phyloP scores from a whole-genome alignment of 176 grass and related monocot genomes.

The Bromus sterilis region DNA sequence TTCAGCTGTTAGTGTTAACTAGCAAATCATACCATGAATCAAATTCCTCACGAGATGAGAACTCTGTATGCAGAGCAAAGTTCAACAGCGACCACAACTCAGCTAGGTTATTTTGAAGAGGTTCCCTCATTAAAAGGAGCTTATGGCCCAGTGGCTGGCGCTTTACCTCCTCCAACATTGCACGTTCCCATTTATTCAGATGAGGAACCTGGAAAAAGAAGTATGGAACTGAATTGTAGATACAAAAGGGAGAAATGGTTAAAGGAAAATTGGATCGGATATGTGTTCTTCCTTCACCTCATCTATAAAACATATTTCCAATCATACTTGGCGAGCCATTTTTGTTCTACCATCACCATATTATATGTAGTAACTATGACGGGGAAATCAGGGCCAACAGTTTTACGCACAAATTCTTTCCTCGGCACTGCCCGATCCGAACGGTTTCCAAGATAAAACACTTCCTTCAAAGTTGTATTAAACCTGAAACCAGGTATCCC shows the following conservation, averaged over 20 bases:
- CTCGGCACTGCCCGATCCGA: conserved; percentile 41
- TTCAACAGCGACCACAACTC: background rate
- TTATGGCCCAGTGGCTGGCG: background rate
- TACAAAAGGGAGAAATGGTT: background rate
- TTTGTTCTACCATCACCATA: conserved; percentile 61
- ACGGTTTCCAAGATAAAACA: conserved; percentile 76
- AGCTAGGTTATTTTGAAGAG: background rate
- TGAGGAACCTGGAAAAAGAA: background rate
- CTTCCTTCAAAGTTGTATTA: conserved; percentile 43
- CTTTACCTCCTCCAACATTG: background rate
- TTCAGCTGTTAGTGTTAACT: background rate
- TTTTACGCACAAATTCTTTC: conserved; percentile 63
- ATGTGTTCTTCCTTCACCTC: conserved; percentile 44
- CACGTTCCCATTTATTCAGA: background rate
- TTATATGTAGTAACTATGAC: conserved; percentile 71
- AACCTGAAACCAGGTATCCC: conserved; percentile 35
- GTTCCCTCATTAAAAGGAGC: background rate
- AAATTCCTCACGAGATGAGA: background rate
- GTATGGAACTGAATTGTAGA: background rate
- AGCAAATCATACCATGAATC: background rate
- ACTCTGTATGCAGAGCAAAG: background rate
- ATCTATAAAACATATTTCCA: conserved; percentile 93
- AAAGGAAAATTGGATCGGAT: background rate
- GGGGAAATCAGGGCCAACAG: conserved; percentile 51
- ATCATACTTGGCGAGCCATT: conserved; percentile 48